These are phyloP conservation scores for Pleurotus citrinopileatus DNA, from an alignment of 768 basidiomycete species.

Conservation along the genomic window DNA sequence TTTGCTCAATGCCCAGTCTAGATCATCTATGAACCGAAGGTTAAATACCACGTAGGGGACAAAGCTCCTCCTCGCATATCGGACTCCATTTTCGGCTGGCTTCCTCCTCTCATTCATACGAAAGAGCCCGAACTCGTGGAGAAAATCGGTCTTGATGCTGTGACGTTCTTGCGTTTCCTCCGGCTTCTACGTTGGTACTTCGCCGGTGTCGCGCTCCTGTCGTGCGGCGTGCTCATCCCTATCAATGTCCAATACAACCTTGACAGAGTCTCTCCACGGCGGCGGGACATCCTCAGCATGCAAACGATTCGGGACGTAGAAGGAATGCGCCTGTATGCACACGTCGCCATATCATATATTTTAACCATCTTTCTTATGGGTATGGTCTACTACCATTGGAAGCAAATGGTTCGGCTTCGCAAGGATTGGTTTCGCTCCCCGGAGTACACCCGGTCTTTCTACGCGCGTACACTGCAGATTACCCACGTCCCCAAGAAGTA, in stretches of 20 bases:
- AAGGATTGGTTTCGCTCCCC: conserved; percentile 70
- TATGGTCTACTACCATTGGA: conserved; percentile 63
- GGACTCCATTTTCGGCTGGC: conserved; percentile 84
- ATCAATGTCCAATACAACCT: conserved; percentile 48
- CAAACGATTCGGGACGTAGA: conserved; percentile 71
- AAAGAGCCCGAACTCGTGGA: conserved; percentile 89
- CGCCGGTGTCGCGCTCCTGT: conserved; percentile 55
- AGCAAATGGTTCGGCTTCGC: conserved; percentile 64
- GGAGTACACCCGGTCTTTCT: conserved; percentile 73
- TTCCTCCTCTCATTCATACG: conserved; percentile 78
- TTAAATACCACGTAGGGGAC: conserved; percentile 81
- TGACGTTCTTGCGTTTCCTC: conserved; percentile 88
- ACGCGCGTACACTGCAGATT: conserved; percentile 76
- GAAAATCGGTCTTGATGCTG: conserved; percentile 90
- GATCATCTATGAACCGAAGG: conserved; percentile 92
- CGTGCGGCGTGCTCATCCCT: conserved; percentile 77
- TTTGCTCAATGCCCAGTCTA: conserved; percentile 24
- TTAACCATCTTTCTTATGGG: conserved; percentile 58
- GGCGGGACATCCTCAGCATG: conserved; percentile 52
- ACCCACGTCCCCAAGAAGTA: conserved; percentile 63
- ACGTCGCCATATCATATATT: conserved; percentile 67
- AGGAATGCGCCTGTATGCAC: conserved; percentile 61
- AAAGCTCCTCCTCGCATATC: conserved; percentile 81
- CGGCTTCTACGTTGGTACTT: conserved; percentile 81
- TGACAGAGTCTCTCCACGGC: conserved; percentile 3